phyloP scores from a whole-genome alignment of 805 yeast genomes.

The Sugiyamaella boreocaroliniensis region DNA sequence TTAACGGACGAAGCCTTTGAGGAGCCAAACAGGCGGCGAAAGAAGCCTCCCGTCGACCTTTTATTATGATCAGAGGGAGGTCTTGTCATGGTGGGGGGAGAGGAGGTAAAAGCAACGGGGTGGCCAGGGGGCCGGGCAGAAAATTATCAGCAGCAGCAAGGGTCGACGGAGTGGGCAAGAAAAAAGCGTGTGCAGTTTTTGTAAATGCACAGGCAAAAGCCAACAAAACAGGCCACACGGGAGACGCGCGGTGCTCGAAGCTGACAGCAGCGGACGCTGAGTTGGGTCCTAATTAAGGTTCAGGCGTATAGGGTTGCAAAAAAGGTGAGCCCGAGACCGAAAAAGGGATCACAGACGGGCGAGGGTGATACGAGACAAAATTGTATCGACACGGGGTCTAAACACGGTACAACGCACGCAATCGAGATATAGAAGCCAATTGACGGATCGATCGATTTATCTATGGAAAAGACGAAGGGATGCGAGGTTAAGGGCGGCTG shows the following conservation, averaged over 20 bases:
- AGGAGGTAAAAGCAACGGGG: not conserved
- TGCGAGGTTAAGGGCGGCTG: not conserved
- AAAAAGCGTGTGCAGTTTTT: not conserved
- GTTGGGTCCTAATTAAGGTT: too few relatives aligned
- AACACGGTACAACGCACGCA: too few relatives aligned
- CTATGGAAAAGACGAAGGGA: not conserved
- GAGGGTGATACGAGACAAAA: too few relatives aligned
- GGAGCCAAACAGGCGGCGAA: slow-evolving; percentile 5
- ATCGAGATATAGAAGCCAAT: not conserved
- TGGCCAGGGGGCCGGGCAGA: not conserved
- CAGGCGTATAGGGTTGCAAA: too few relatives aligned
- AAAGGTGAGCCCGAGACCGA: too few relatives aligned
- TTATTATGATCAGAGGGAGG: not conserved
- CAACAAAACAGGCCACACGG: too few relatives aligned
- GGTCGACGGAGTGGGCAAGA: not conserved
- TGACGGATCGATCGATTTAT: not conserved
- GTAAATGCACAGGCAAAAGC: too few relatives aligned
- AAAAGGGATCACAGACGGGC: too few relatives aligned
- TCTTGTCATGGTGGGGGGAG: not conserved
- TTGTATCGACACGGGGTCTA: too few relatives aligned
- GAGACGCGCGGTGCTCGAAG: too few relatives aligned
- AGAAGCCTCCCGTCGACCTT: slow-evolving; percentile 1
- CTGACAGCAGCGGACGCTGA: too few relatives aligned
- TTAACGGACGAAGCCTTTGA: not conserved
- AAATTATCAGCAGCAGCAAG: not conserved